Evolutionary conservation across 106 monocot species (phyloP).

Genomic region (Dendrobium officinale): DNA sequence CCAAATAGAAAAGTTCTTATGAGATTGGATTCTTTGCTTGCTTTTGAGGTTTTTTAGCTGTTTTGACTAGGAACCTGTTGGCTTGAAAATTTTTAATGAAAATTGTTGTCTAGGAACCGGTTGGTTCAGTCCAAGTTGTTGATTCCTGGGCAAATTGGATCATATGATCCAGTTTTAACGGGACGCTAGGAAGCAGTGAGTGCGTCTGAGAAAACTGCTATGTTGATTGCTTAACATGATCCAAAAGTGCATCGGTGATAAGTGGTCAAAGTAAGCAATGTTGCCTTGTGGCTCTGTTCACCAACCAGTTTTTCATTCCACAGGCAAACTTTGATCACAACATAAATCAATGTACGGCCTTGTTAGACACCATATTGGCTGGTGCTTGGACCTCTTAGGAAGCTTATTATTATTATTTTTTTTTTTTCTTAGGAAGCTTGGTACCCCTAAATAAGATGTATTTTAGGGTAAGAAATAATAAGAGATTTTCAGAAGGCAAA

Average conservation of each 20-base stretch:
- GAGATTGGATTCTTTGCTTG: not conserved
- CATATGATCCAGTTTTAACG: not conserved
- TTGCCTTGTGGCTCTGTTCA: not conserved
- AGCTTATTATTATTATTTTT: not conserved
- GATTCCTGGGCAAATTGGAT: not conserved
- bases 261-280: no score
- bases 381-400: not conserved
- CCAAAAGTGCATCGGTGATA: no score
- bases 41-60: not conserved
- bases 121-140: not conserved
- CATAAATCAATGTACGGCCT: not conserved
- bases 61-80: not conserved
- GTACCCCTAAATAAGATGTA: not conserved
- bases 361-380: not conserved
- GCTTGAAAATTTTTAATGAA: no score
- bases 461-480: not conserved
- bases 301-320: not conserved
- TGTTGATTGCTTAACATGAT: not conserved
- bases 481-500: not conserved
- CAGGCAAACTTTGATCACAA: not conserved
- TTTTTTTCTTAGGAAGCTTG: not conserved
- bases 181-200: no score
- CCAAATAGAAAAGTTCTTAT: not conserved
- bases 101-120: not conserved
- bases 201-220: not conserved